These are phyloP conservation scores for Skeletonema costatum DNA, from an alignment of 108 stramenopile species.

Conservation along the genomic window DNA sequence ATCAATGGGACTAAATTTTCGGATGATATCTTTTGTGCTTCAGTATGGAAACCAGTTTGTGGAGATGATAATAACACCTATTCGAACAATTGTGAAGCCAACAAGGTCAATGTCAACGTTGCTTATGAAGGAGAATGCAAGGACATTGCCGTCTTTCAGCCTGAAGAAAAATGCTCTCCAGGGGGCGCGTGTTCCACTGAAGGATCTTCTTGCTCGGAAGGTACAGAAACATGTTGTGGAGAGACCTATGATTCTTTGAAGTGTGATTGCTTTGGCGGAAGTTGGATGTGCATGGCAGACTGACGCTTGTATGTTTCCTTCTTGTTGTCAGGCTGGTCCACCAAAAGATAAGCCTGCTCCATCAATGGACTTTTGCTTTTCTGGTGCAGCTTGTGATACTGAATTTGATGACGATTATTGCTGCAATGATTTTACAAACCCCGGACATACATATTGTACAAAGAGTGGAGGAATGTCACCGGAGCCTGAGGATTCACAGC, in stretches of 20 bases:
- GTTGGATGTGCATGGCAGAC: background rate
- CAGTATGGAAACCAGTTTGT: background rate
- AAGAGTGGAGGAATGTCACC: background rate
- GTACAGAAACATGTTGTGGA: slow-evolving; percentile 5
- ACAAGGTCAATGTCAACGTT: background rate
- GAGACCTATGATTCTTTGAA: background rate
- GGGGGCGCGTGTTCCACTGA: background rate
- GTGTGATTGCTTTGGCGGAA: slow-evolving; percentile 5
- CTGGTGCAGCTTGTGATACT: background rate
- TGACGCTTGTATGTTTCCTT: background rate
- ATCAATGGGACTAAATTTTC: background rate
- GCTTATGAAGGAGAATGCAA: background rate
- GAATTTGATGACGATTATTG: background rate
- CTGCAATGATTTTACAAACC: background rate
- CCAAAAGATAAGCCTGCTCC: background rate
- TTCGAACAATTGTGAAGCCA: background rate
- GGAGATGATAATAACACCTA: background rate
- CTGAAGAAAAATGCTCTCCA: background rate
- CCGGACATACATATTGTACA: background rate
- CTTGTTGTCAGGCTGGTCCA: background rate
- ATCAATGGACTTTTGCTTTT: background rate
- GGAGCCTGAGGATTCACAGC: background rate
- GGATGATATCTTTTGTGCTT: background rate
- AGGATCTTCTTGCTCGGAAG: slow-evolving; percentile 1
- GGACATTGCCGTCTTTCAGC: background rate